Evolutionary conservation across 106 monocot genomes (phyloP), one percentile per base, ranked within the genome.

Genomic region (Phalaenopsis aphrodite): DNA sequence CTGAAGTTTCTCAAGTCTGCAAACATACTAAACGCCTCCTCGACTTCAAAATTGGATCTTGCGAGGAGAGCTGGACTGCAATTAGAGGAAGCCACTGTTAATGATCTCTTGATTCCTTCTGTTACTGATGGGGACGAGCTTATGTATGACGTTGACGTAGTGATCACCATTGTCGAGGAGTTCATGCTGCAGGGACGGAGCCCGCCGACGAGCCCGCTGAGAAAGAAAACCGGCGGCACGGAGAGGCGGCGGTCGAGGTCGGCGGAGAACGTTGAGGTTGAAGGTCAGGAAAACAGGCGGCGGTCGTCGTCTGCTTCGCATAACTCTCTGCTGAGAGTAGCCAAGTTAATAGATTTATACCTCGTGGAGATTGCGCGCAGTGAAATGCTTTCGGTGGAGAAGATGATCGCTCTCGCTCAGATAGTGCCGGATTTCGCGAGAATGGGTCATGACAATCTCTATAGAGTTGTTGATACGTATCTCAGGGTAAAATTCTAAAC

Each of bases 371-470:
- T 93, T 2, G 95, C 91, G 0, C 78, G 82, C 57, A 93, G 91
- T 48, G 45, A 78, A 4, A 89, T 89, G 81, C 46, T 96, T 67
- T 87, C 86, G 5, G 41, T 93, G 81, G 84, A 85, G 19, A 93
- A 93, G 84, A 24, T 96, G 30, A 75, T 93, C 10, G 85, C 81
- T 2, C 79, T 96, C 8, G 93, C 93, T 1, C 88, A 89, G 49
- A 84, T 87, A 1, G 87, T 93, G 52, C 93, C 95, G 19, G 93
- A 96, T 48, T 91, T 87, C 75, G 93, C 95, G 0, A 88, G 95
- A 85, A 66, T 79, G 1, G 81, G 91, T 56, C 95, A 96, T 55
- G 95, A 93, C 72, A 88, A 90, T 68, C 93, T 96, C 39, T 96
- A 96, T 84, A 84, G 84, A 76, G 91, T 85, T 76, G 78, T 96